These are phyloP conservation scores for Blastobotrys illinoisensis DNA, from an alignment of 1,139 yeast genomes.

Conservation along the genomic window DNA sequence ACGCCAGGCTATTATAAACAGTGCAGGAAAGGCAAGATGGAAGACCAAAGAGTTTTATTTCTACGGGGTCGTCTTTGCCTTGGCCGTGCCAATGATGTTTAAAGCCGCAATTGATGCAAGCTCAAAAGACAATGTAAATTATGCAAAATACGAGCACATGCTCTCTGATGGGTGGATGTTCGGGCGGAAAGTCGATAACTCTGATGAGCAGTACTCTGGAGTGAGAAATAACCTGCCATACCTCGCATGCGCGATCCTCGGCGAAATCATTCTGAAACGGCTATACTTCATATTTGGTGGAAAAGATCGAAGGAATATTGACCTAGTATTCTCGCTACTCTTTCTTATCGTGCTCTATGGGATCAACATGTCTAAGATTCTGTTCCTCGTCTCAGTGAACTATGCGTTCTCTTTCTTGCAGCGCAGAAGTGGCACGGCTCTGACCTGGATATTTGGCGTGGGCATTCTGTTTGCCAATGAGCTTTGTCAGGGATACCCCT, in stretches of 20 bases:
- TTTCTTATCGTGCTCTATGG: conserved; percentile 82
- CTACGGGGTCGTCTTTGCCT: conserved; percentile 54
- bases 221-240: conserved; percentile 75
- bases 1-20: conserved; percentile 37
- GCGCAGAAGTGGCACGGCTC: conserved; percentile 19
- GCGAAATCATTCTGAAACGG: conserved; percentile 52
- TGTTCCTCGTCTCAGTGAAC: conserved; percentile 51
- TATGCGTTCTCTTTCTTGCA: conserved; percentile 47
- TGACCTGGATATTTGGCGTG: conserved; percentile 75
- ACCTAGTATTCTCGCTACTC: conserved; percentile 61
- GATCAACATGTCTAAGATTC: conserved; percentile 55
- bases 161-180: conserved; percentile 63
- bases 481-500: conserved; percentile 48
- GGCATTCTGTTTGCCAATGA: conserved; percentile 75
- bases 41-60: conserved; percentile 62
- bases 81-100: conserved; percentile 77
- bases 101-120: conserved; percentile 80
- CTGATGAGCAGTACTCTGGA: conserved; percentile 83
- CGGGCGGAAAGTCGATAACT: conserved; percentile 51
- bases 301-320: conserved; percentile 50
- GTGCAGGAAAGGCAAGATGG: conserved; percentile 63
- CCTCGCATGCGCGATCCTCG: conserved; percentile 46
- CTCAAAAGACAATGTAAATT: conserved; percentile 63
- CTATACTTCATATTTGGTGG: conserved; percentile 12
- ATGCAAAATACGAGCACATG: conserved; percentile 52